These are phyloP conservation scores for Ustulina deusta DNA, from an alignment of 2,329 filamentous ascomycete genomes.

Conservation along the genomic window DNA sequence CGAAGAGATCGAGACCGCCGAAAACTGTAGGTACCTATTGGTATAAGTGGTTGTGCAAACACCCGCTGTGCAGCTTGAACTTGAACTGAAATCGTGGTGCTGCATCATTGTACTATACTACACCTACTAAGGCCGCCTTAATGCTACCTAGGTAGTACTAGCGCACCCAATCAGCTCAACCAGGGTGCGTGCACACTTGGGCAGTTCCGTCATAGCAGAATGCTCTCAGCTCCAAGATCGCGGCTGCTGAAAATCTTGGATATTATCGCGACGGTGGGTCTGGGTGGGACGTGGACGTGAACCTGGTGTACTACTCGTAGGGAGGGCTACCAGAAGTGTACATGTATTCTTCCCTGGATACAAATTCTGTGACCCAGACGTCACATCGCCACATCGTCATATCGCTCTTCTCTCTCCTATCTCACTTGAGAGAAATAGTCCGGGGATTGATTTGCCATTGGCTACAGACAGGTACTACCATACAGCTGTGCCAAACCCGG, in stretches of 20 bases:
- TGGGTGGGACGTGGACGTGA: too few species aligned
- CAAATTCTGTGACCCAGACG: slow-evolving; percentile 35
- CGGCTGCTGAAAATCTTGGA: slow-evolving; percentile 33
- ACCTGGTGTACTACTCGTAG: slow-evolving; percentile 13
- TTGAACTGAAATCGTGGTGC: too few species aligned
- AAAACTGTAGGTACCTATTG: background rate
- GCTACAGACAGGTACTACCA: background rate
- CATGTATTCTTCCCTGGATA: slow-evolving; percentile 21
- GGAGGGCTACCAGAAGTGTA: too few species aligned
- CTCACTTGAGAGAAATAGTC: background rate
- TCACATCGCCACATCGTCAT: slow-evolving; percentile 4
- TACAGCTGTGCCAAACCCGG: background rate
- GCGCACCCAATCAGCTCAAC: slow-evolving; percentile 22
- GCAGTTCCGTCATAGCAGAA: slow-evolving; percentile 45
- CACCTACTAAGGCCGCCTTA: too few species aligned
- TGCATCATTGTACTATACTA: too few species aligned
- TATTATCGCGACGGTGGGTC: slow-evolving; percentile 30
- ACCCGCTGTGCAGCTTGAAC: too few species aligned
- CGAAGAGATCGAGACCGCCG: slow-evolving; percentile 15
- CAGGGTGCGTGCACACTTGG: slow-evolving; percentile 30
- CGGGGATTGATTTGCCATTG: background rate
- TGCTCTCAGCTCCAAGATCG: slow-evolving; percentile 34
- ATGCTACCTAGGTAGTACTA: too few species aligned
- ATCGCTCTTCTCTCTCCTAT: background rate
- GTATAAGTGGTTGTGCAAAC: background rate